Conservation (phyloP, 139 green algal genomes). For the Picochlorum costavermella region DNA sequence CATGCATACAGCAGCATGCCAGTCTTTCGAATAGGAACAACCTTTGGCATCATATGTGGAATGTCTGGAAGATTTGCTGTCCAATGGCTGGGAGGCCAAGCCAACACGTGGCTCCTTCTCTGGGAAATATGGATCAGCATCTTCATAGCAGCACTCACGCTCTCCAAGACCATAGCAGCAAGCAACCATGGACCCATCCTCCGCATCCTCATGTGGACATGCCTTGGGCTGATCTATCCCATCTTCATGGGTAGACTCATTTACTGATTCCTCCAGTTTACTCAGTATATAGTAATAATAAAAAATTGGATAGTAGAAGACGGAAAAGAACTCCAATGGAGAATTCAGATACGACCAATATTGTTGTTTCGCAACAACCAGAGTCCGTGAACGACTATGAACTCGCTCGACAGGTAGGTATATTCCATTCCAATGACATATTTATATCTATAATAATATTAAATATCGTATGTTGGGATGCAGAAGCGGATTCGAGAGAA, state of each 20-base stretch:
- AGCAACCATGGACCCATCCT: background rate
- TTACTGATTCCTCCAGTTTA: too few relatives aligned
- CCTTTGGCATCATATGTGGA: slow-evolving; percentile 23
- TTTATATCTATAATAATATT: too few relatives aligned
- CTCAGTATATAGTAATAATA: too few relatives aligned
- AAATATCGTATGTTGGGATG: background rate
- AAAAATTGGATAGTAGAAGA: too few relatives aligned
- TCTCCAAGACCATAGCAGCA: background rate
- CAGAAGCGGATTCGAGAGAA: background rate
- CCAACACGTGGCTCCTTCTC: slow-evolving; percentile 11
- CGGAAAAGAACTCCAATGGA: too few relatives aligned
- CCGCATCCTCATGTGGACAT: background rate
- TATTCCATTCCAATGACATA: too few relatives aligned
- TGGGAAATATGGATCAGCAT: slow-evolving; percentile 29
- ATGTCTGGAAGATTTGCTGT: slow-evolving; percentile 19
- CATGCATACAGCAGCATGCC: slow-evolving; percentile 21
- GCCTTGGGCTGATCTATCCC: too few relatives aligned
- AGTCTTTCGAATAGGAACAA: slow-evolving; percentile 19
- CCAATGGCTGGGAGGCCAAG: slow-evolving; percentile 21
- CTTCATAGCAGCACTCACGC: slow-evolving; percentile 4
- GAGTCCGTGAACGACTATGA: too few relatives aligned
- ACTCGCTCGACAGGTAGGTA: too few relatives aligned
- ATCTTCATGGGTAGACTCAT: too few relatives aligned
- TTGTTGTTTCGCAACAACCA: too few relatives aligned
- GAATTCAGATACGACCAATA: too few relatives aligned